Percentiles rank a stretch among this genome's conserved stretches.
Conservation (phyloP, 1,284 basidiomycete genomes). For the Mrakiaceae sp. region DNA sequence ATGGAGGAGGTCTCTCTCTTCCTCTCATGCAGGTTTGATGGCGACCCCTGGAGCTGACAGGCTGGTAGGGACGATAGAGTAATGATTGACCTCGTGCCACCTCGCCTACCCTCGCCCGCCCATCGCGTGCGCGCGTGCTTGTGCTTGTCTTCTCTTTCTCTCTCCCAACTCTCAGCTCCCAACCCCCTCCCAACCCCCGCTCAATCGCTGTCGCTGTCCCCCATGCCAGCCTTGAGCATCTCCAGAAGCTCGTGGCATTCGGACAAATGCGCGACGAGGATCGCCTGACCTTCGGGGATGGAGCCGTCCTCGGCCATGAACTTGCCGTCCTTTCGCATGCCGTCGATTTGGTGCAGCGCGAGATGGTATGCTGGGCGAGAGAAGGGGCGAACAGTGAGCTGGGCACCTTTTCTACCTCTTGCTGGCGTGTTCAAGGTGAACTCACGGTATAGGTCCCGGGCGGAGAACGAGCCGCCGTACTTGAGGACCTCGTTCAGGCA, state of each 20-base stretch:
- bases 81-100: too few species aligned
- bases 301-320: slow-evolving; percentile 60
- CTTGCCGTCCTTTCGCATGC: slow-evolving; percentile 81
- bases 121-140: neutral
- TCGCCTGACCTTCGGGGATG: slow-evolving; percentile 92
- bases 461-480: slow-evolving; percentile 87
- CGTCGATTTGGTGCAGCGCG: slow-evolving; percentile 90
- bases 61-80: too few species aligned
- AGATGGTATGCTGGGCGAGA: slow-evolving; percentile 63
- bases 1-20: neutral
- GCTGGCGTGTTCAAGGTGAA: too few species aligned
- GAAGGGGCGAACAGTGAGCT: neutral
- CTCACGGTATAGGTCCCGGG: slow-evolving; percentile 90
- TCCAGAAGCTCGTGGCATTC: slow-evolving; percentile 93
- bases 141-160: neutral
- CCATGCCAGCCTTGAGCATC: slow-evolving; percentile 40
- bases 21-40: neutral
- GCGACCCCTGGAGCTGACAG: too few species aligned
- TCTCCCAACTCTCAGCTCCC: neutral
- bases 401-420: too few species aligned
- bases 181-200: neutral
- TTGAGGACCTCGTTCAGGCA: slow-evolving; percentile 95
- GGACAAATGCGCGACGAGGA: slow-evolving; percentile 87
- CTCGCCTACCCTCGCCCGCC: too few species aligned
- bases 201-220: slow-evolving; percentile 1